Conservation (phyloP, 306 rosid species). For the Pterocarpus macrocarpus region DNA sequence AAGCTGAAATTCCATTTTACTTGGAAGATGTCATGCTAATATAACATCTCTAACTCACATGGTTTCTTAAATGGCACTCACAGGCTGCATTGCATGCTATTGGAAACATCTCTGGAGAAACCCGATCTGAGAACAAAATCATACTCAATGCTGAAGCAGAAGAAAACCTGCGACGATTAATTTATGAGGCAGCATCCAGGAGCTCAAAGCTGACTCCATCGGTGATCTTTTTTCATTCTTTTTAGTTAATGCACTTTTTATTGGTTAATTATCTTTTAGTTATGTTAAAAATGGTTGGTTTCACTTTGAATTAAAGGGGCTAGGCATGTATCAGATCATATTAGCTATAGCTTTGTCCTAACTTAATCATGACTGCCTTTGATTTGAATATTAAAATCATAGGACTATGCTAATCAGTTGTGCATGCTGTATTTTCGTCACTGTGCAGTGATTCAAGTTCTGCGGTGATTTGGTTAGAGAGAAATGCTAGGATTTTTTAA, state of each 20-base stretch:
- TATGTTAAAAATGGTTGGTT: conserved; percentile 12
- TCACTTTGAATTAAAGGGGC: conserved; percentile 5
- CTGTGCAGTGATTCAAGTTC: background rate
- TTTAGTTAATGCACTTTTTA: conserved; percentile 33
- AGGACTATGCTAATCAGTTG: background rate
- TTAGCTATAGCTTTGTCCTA: conserved; percentile 13
- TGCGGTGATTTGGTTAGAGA: too few species aligned
- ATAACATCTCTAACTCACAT: conserved; percentile 26
- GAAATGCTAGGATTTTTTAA: too few species aligned
- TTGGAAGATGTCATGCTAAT: background rate
- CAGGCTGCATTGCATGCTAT: conserved; percentile 96
- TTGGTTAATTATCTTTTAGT: conserved; percentile 21
- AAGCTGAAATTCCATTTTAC: conserved; percentile 2
- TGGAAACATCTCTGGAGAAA: conserved; percentile 82
- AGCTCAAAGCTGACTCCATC: conserved; percentile 84
- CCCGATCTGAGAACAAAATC: conserved; percentile 63
- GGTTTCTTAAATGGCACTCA: conserved; percentile 40
- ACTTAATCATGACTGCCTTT: conserved; percentile 22
- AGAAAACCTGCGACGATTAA: conserved; percentile 68
- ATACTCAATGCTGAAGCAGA: conserved; percentile 73
- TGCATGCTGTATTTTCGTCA: background rate
- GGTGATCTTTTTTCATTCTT: conserved; percentile 55
- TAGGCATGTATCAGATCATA: conserved; percentile 7
- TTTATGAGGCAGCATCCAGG: conserved; percentile 73
- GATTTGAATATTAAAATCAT: conserved; percentile 7